phyloP scores from a whole-genome alignment of 208 protist genomes.

The Blechomonas ayalai region DNA sequence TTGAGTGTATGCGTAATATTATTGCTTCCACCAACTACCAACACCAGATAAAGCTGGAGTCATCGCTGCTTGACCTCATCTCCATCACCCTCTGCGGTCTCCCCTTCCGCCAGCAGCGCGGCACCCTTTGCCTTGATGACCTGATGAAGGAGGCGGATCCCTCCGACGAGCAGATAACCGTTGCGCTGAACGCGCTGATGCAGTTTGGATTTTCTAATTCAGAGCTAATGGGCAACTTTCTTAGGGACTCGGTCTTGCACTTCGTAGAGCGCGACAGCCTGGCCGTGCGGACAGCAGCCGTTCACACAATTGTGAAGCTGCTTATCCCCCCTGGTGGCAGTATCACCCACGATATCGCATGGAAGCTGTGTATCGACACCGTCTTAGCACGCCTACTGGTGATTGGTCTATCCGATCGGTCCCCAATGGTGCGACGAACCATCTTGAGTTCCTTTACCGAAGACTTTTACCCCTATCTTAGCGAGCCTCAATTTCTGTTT shows the following conservation, averaged over 20 bases:
- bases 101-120: conserved; percentile 66
- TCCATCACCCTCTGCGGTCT: conserved; percentile 82
- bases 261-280: conserved; percentile 72
- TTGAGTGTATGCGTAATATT: conserved; percentile 78
- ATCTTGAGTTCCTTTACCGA: conserved; percentile 69
- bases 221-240: conserved; percentile 84
- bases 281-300: conserved; percentile 67
- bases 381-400: conserved; percentile 79
- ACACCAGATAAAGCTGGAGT: conserved; percentile 65
- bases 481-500: conserved; percentile 74
- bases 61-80: conserved; percentile 83
- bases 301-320: conserved; percentile 73
- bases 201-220: conserved; percentile 87
- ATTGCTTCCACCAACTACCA: conserved; percentile 43
- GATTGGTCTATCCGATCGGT: conserved; percentile 63
- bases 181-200: conserved; percentile 77
- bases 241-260: conserved; percentile 79
- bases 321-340: conserved; percentile 67
- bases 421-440: conserved; percentile 51
- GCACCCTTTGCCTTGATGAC: conserved; percentile 6
- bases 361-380: conserved; percentile 80
- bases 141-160: conserved; percentile 21
- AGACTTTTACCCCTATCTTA: conserved; percentile 82
- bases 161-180: conserved; percentile 57
- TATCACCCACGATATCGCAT: conserved; percentile 64